These are phyloP conservation scores for Oemleria cerasiformis DNA, from an alignment of 306 rosid species.

Conservation along the genomic window DNA sequence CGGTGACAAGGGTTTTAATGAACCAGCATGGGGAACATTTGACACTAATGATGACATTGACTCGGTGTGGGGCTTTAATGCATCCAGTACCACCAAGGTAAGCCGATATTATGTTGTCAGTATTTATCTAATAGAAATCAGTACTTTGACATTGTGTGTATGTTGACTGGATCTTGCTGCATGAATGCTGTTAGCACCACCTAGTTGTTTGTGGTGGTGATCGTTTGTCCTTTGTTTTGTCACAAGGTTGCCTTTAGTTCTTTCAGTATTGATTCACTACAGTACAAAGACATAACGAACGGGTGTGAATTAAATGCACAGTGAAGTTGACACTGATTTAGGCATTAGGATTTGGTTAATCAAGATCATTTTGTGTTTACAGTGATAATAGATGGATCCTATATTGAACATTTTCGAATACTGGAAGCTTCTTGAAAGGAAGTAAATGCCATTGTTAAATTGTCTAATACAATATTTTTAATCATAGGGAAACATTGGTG, in stretches of 20 bases:
- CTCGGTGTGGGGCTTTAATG: slow-evolving; percentile 85
- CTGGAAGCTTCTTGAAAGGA: neutral
- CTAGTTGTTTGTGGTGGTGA: slow-evolving; percentile 4
- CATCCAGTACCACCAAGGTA: slow-evolving; percentile 57
- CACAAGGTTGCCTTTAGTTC: neutral
- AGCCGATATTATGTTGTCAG: neutral
- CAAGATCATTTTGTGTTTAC: neutral
- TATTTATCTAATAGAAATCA: neutral
- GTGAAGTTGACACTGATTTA: neutral
- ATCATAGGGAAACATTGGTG: neutral
- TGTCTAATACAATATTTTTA: neutral
- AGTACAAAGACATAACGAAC: neutral
- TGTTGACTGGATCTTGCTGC: neutral
- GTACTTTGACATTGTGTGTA: neutral
- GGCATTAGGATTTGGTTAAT: neutral
- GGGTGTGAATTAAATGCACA: neutral
- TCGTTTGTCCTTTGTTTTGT: neutral
- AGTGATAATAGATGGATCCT: neutral
- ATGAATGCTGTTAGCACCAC: neutral
- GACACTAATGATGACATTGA: slow-evolving; percentile 82
- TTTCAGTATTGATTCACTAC: neutral
- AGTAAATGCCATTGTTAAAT: neutral
- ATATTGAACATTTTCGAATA: neutral
- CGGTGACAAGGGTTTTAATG: slow-evolving; percentile 70
- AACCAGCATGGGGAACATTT: slow-evolving; percentile 81